phyloP scores from a whole-genome alignment of 2,329 filamentous ascomycete species.

The Hypoxylon sp. region DNA sequence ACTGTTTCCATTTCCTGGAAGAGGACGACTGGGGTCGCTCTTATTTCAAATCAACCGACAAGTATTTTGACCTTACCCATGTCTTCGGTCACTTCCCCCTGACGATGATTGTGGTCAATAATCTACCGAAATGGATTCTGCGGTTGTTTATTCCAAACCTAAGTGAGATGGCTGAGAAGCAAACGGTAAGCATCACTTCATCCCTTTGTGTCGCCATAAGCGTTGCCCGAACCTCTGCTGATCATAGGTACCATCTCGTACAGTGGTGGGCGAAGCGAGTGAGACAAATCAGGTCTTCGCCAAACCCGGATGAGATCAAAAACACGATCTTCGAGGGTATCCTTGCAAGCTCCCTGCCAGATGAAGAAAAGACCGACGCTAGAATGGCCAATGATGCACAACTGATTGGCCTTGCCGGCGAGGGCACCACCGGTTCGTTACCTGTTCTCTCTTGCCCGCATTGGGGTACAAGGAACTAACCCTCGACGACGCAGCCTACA shows the following conservation, averaged over 20 bases:
- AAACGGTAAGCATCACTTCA: conserved; percentile 15
- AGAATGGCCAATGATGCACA: conserved; percentile 41
- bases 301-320: conserved; percentile 30
- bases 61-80: conserved; percentile 37
- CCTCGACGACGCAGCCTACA: conserved; percentile 10
- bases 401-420: conserved; percentile 30
- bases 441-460: not conserved
- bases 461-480: not conserved
- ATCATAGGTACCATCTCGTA: not conserved
- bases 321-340: conserved; percentile 50
- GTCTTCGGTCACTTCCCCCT: conserved; percentile 42
- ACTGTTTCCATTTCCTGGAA: conserved; percentile 40
- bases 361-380: conserved; percentile 37
- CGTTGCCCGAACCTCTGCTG: not conserved
- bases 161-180: conserved; percentile 24
- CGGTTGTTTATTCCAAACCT: conserved; percentile 28
- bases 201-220: not conserved
- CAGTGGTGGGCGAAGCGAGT: conserved; percentile 43
- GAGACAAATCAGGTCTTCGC: conserved; percentile 35
- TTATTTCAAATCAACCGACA: conserved; percentile 34
- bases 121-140: conserved; percentile 26
- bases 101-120: conserved; percentile 39
- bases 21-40: conserved; percentile 26
- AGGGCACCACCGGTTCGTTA: conserved; percentile 34
- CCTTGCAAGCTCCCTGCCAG: conserved; percentile 30